Evolutionary conservation across 768 basidiomycete species (phyloP), one percentile per base, ranked within the genome.

Genomic region (Boletus sensibilis): DNA sequence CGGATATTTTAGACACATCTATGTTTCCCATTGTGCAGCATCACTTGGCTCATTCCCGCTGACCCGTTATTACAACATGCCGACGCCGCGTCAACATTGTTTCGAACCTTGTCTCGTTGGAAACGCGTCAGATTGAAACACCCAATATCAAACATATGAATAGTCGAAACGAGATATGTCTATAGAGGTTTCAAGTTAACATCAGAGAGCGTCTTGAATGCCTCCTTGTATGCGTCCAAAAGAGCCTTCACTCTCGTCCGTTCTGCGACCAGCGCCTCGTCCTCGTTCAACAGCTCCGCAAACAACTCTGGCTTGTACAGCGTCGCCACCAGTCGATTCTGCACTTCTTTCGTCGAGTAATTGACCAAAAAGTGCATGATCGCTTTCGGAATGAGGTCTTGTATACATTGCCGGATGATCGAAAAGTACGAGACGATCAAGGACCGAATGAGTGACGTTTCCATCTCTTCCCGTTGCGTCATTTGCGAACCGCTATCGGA

Each of bases 281-380:
- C 97, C 75, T 99, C 97, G 65, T 93, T 90, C 66, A 99, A 74
- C 75, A 98, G 75, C 41, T 96, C 94, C 25, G 82, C 78, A 68
- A 98, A 98, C 53, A 98, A 73, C 18, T 94, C 90, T 0, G 96
- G 96, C 75, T 94, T 97, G 79, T 99, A 99, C 61, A 99, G 73
- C 43, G 88, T 79, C 33, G 94, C 84, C n/a, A 99, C 97, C 33
- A 99, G 79, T 21, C 97, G 85, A 70, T 97, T 97, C 74, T 98
- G 97, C 25, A 99, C 93, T 18, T 94, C 90, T 69, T 98, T 90
- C 43, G 93, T 88, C n/a, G 95, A 95, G 68, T 92, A 82, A 74
- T 97, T 98, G 68, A 99, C 96, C 59, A 98, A 82, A 64, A 94
- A 84, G 76, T 98, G 96, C 96, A 98, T 98, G 76, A 97, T 89